Evolutionary conservation across 2,329 filamentous ascomycete species (phyloP), one percentile per base, ranked within the genome.

Genomic region (Colletotrichum lupini): DNA sequence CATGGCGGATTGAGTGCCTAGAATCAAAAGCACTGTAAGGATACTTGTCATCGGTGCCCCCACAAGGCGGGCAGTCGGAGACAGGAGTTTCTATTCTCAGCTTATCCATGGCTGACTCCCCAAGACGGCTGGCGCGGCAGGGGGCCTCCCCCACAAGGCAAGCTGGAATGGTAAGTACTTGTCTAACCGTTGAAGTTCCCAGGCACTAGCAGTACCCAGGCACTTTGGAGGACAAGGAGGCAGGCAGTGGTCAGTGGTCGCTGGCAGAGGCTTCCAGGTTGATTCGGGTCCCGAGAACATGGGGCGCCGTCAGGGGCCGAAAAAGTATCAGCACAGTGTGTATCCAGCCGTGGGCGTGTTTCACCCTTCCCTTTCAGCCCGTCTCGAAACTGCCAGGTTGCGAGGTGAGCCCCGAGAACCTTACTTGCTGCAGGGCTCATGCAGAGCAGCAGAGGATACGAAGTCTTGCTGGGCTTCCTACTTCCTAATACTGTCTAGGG

Each of bases 341-440:
- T 12, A n/a, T 22, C 8, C 42, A 49, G 19, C 4, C 5, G 6
- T n/a, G 35, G 8, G 30, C 16, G 12, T 37, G 52, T 72, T 72
- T 72, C 58, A 68, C 69, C 28, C 22, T 58, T 32, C 14, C 37
- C 57, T 63, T 66, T 2, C 7, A 35, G 58, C 16, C 37, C 37
- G 37, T 72, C 58, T 62, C 65, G 65, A 63, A 58, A 68, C 52
- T 62, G 52, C 68, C 26, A 53, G 30, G 24, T 26, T 24, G 16
- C 53, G 16, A 65, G 49, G 19, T 49, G 30, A 24, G 35, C 46
- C 60, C 60, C 46, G 53, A 46, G 42, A 49, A 49, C 42, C 42
- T 49, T 49, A 49, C 42, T 49, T 49, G 42, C 42, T 49, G 42
- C 42, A 49, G 42, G 19, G 19, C 19, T 22, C 42, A 49, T n/a